phyloP scores from a whole-genome alignment of 2,329 filamentous ascomycete species.

The Seiridium unicorne region DNA sequence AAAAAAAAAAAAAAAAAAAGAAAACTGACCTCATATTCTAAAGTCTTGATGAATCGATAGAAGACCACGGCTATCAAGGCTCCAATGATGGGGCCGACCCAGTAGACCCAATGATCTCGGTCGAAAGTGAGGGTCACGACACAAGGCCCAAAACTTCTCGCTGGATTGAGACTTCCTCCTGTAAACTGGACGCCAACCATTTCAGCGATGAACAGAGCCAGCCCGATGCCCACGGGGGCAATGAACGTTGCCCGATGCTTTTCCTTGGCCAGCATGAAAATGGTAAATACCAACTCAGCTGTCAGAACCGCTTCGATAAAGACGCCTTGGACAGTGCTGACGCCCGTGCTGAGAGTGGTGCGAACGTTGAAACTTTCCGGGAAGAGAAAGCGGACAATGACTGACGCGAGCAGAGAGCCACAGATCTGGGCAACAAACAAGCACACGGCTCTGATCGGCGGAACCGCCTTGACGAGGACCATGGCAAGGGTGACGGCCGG shows the following conservation, averaged over 20 bases:
- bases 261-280: conserved; percentile 60
- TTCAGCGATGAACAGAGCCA: conserved; percentile 55
- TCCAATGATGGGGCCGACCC: conserved; percentile 32
- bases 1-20: neutral
- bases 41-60: conserved; percentile 38
- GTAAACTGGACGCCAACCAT: conserved; percentile 46
- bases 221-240: conserved; percentile 61
- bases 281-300: conserved; percentile 50
- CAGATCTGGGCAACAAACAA: conserved; percentile 15
- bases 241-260: conserved; percentile 64
- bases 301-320: conserved; percentile 58
- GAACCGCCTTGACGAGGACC: conserved; percentile 13
- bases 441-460: conserved; percentile 7
- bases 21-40: conserved; percentile 33
- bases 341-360: conserved; percentile 42
- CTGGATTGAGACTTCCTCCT: conserved; percentile 46
- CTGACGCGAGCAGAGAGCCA: conserved; percentile 25
- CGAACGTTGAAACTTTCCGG: conserved; percentile 44
- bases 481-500: conserved; percentile 19
- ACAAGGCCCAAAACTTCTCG: conserved; percentile 44
- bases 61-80: conserved; percentile 33
- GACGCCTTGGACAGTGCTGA: conserved; percentile 45
- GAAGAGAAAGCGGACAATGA: conserved; percentile 37
- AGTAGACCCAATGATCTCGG: conserved; percentile 20
- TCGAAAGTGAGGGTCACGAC: conserved; percentile 34